Conservation (phyloP, 164 flowering plant genomes). For the Tinospora cordifolia region DNA sequence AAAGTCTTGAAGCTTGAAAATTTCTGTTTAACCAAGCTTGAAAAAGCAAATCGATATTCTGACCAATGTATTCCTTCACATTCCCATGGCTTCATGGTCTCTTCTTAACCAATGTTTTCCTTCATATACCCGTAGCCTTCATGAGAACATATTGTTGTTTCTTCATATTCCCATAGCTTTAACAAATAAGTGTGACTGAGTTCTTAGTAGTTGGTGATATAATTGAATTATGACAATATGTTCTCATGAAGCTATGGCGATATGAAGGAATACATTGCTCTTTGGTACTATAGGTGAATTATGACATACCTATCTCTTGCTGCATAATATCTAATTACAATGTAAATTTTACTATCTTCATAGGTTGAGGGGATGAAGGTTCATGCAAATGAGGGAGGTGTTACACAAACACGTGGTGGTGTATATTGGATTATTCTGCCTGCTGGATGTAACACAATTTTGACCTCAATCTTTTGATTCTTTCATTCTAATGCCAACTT, state of each 20-base stretch:
- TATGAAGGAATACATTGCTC: not conserved
- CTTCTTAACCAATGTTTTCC: no score
- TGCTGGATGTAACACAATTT: slow-evolving; percentile 75
- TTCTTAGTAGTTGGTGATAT: not conserved
- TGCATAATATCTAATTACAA: not conserved
- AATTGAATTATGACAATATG: not conserved
- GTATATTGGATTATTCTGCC: slow-evolving; percentile 88
- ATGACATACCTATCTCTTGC: not conserved
- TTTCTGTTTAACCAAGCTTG: no score
- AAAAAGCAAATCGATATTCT: no score
- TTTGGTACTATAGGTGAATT: not conserved
- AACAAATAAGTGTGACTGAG: no score
- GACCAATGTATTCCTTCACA: no score
- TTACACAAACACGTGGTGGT: slow-evolving; percentile 89
- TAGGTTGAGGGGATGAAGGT: slow-evolving; percentile 97
- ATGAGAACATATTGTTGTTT: no score
- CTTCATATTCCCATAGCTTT: no score
- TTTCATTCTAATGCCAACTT: not conserved
- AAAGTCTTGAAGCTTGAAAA: no score
- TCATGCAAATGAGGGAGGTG: slow-evolving; percentile 93
- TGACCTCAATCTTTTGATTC: slow-evolving; percentile 3
- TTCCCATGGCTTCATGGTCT: no score
- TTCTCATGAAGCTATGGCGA: not conserved
- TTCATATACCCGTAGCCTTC: no score
- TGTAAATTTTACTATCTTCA: slow-evolving; percentile 1